Conservation (phyloP, 495 filamentous ascomycete genomes). For the Aspergillus olivimuriae region DNA sequence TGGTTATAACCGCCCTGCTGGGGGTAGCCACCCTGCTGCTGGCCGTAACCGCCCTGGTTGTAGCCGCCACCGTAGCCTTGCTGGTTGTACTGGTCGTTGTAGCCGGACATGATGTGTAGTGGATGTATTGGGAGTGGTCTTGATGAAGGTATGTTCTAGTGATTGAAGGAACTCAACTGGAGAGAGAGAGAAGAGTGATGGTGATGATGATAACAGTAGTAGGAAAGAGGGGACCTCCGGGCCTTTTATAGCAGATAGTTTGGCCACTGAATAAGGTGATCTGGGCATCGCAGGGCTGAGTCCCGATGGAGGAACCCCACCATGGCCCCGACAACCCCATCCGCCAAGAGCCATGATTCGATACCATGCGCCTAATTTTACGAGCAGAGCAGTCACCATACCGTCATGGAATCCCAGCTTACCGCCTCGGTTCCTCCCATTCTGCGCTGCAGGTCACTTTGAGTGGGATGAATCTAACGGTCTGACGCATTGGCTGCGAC, state of each 20-base stretch:
- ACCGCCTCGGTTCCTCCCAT: background rate
- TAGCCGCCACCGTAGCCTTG: constrained; percentile 8
- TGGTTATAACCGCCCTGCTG: constrained; percentile 21
- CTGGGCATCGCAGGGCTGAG: constrained; percentile 14
- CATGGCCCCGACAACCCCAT: constrained; percentile 7
- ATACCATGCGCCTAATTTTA: constrained; percentile 4
- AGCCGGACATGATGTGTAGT: constrained; percentile 33
- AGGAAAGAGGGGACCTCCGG: constrained; percentile 5
- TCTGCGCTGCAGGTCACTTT: background rate
- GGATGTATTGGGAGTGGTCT: constrained; percentile 1
- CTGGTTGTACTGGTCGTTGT: constrained; percentile 36
- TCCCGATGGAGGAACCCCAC: constrained; percentile 13
- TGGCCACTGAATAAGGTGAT: constrained; percentile 15
- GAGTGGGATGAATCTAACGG: background rate
- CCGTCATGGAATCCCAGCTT: background rate
- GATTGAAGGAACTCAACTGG: background rate
- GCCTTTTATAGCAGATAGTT: constrained; percentile 16
- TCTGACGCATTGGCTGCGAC: no score
- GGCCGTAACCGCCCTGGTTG: constrained; percentile 23
- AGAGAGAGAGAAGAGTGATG: constrained; percentile 3
- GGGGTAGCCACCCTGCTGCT: constrained; percentile 22
- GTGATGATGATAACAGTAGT: constrained; percentile 10
- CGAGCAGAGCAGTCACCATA: background rate
- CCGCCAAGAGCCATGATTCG: constrained; percentile 3
- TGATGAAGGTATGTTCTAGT: background rate